phyloP scores from a whole-genome alignment of 352 stramenopile species.

The Globisporangium middletonii region DNA sequence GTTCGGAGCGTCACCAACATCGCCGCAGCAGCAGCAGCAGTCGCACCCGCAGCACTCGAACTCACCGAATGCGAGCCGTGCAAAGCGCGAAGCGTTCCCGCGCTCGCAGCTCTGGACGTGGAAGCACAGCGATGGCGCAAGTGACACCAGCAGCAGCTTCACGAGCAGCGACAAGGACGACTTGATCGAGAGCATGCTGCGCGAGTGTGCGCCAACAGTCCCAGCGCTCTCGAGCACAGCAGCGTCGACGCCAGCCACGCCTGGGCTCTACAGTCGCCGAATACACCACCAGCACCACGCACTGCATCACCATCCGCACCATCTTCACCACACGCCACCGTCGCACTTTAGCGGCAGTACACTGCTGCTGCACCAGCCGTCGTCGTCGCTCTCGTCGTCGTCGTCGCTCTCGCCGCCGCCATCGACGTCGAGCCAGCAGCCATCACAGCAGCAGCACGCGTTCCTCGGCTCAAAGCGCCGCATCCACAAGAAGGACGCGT shows the following conservation, averaged over 20 bases:
- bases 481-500: slow-evolving; percentile 13
- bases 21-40: neutral
- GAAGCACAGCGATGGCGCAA: slow-evolving; percentile 15
- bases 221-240: slow-evolving; percentile 5
- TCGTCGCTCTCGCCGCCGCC: neutral
- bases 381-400: neutral
- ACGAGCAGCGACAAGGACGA: slow-evolving; percentile 21
- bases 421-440: slow-evolving; percentile 1
- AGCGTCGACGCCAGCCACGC: slow-evolving; percentile 7
- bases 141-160: neutral
- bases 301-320: neutral
- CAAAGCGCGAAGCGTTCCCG: slow-evolving; percentile 37
- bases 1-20: neutral
- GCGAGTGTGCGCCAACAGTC: slow-evolving; percentile 30
- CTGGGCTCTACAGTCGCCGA: slow-evolving; percentile 3
- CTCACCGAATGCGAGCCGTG: slow-evolving; percentile 9
- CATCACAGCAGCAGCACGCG: slow-evolving; percentile 3
- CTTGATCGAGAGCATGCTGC: slow-evolving; percentile 49
- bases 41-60: neutral
- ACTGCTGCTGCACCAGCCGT: slow-evolving; percentile 3
- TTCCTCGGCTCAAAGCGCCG: slow-evolving; percentile 6
- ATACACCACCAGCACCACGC: slow-evolving; percentile 6
- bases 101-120: slow-evolving; percentile 58
- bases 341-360: neutral
- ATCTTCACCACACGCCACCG: neutral